Evolutionary conservation across 2,329 filamentous ascomycete species (phyloP).

Genomic region (Aspergillus pseudotamarii): DNA sequence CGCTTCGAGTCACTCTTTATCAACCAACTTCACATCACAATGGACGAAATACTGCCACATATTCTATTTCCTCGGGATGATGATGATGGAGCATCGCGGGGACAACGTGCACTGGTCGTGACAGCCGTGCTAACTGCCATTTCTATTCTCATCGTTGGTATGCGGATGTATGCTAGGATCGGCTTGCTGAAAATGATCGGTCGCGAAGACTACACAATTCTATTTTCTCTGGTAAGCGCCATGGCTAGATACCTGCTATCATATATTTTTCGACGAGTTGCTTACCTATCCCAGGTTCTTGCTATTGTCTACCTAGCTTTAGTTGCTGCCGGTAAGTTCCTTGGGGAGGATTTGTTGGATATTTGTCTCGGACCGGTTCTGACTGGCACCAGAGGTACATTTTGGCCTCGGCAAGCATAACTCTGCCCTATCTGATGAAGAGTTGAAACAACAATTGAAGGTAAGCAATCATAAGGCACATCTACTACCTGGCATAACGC

Average conservation of each 20-base stretch:
- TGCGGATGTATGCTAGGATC: slow-evolving; percentile 33
- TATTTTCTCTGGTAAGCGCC: slow-evolving; percentile 28
- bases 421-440: slow-evolving; percentile 16
- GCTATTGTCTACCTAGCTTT: slow-evolving; percentile 32
- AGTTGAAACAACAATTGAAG: slow-evolving; percentile 30
- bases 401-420: slow-evolving; percentile 31
- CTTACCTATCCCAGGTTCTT: slow-evolving; percentile 20
- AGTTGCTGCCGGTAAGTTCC: slow-evolving; percentile 30
- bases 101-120: slow-evolving; percentile 33
- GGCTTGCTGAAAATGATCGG: slow-evolving; percentile 35
- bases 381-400: slow-evolving; percentile 27
- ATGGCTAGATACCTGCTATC: not conserved
- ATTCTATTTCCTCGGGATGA: slow-evolving; percentile 21
- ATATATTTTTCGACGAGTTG: not conserved
- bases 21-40: slow-evolving; percentile 8
- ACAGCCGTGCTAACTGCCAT: slow-evolving; percentile 33
- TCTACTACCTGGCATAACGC: not conserved
- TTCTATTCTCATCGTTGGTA: slow-evolving; percentile 27
- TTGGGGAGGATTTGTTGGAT: not conserved
- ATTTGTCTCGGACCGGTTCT: not conserved
- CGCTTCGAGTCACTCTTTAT: not conserved
- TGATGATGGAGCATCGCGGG: slow-evolving; percentile 25
- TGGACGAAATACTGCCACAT: slow-evolving; percentile 19
- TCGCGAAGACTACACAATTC: slow-evolving; percentile 38
- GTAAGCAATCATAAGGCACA: slow-evolving; percentile 12